Evolutionary conservation across 768 basidiomycete genomes (phyloP).

Genomic region (Tephrocybe sp.): DNA sequence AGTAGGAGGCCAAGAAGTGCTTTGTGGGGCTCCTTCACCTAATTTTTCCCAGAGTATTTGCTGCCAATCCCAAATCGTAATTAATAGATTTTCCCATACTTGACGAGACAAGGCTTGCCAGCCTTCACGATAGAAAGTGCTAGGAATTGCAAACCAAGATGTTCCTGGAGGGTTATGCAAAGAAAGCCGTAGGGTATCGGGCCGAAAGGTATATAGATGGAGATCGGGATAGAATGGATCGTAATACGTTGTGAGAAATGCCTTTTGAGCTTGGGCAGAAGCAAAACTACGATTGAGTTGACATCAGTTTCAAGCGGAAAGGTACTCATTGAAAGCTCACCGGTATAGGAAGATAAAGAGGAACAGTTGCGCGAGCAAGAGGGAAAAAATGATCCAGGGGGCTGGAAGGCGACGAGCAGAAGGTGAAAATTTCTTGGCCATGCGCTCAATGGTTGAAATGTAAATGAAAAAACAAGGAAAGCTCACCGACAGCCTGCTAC

Average conservation of each 20-base stretch:
- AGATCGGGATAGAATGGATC: constrained; percentile 77
- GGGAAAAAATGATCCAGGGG: constrained; percentile 31
- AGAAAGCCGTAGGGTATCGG: constrained; percentile 37
- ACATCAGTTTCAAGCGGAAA: not conserved
- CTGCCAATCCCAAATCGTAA: constrained; percentile 33
- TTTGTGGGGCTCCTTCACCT: constrained; percentile 29
- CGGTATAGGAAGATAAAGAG: constrained; percentile 54
- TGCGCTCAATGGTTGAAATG: not conserved
- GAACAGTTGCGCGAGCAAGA: constrained; percentile 41
- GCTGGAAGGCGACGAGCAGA: constrained; percentile 23
- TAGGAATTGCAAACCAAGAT: constrained; percentile 31
- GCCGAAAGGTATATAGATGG: constrained; percentile 48
- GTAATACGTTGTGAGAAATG: constrained; percentile 74
- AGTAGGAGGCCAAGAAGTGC: constrained; percentile 38
- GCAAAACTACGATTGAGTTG: constrained; percentile 39
- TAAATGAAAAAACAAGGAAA: not conserved
- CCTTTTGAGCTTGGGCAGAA: constrained; percentile 42
- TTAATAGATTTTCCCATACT: constrained; percentile 34
- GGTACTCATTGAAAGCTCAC: constrained; percentile 33
- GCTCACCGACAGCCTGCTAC: constrained; percentile 38
- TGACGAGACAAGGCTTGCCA: constrained; percentile 36
- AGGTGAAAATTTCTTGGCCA: constrained; percentile 12
- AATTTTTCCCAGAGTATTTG: constrained; percentile 43
- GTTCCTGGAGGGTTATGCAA: constrained; percentile 28
- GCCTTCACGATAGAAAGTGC: constrained; percentile 39